A percentile compares a stretch with the other conserved stretches of the same genome.
These are phyloP conservation scores for Baudoinia panamericana DNA, from an alignment of 495 filamentous ascomycete genomes.

Conservation along the genomic window DNA sequence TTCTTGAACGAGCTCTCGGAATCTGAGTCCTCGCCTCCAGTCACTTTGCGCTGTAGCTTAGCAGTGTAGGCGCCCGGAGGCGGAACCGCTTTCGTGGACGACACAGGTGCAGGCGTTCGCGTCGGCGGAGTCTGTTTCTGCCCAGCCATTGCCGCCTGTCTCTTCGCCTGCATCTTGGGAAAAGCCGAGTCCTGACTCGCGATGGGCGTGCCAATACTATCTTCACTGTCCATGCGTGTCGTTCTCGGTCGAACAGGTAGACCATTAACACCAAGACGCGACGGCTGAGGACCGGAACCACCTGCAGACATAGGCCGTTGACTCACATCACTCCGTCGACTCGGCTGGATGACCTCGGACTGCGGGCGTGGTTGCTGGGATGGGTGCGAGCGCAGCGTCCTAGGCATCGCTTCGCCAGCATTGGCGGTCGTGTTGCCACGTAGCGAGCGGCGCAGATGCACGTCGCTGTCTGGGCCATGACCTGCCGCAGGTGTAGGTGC, in stretches of 20 bases:
- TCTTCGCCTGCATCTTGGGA: slow-evolving; percentile 2
- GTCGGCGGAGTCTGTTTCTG: background rate
- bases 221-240: slow-evolving; percentile 1
- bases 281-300: background rate
- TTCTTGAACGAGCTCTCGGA: slow-evolving; percentile 47
- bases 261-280: background rate
- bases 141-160: too few species aligned
- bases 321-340: background rate
- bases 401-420: background rate
- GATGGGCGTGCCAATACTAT: background rate
- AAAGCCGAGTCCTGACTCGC: slow-evolving; percentile 5
- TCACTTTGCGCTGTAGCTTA: slow-evolving; percentile 6
- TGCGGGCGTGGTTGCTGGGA: slow-evolving; percentile 6
- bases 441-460: background rate
- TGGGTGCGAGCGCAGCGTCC: background rate
- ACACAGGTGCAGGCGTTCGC: background rate
- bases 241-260: background rate
- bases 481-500: slow-evolving; percentile 7
- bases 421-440: background rate
- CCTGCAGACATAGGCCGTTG: background rate
- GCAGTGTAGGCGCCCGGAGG: background rate
- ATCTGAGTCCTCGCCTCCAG: slow-evolving; percentile 44
- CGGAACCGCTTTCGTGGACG: background rate
- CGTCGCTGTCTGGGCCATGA: too few species aligned
- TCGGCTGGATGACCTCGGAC: background rate